Evolutionary conservation across 164 flowering plant species (phyloP).

Genomic region (Kalanchoe fedtschenkoi): DNA sequence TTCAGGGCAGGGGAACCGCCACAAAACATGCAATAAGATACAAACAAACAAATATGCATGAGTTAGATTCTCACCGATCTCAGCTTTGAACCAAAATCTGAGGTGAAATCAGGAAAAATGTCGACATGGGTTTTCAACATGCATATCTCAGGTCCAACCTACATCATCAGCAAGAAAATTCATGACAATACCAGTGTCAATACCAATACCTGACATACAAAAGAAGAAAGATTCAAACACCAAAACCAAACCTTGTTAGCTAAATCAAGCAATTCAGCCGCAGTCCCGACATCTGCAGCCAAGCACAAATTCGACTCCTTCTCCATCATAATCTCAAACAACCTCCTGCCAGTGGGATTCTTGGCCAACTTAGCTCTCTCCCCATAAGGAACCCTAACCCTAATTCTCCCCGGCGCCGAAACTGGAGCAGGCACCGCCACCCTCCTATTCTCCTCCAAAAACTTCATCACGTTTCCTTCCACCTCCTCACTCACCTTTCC

Average conservation of each 20-base stretch:
- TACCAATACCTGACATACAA: neutral
- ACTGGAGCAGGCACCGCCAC: constrained; percentile 38
- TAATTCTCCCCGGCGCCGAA: constrained; percentile 8
- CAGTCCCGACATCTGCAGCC: constrained; percentile 83
- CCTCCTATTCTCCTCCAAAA: constrained; percentile 61
- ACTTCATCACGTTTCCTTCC: constrained; percentile 31
- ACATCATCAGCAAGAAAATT: constrained; percentile 11
- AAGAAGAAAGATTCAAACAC: neutral
- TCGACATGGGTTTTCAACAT: constrained; percentile 93
- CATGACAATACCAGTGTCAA: neutral
- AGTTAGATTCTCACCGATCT: constrained; percentile 43
- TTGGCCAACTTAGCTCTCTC: constrained; percentile 62
- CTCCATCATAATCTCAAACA: constrained; percentile 71
- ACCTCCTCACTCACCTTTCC: constrained; percentile 67
- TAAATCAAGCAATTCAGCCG: constrained; percentile 57
- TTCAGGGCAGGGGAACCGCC: neutral
- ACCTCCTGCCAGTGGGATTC: constrained; percentile 69
- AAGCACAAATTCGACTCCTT: constrained; percentile 82
- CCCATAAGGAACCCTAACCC: constrained; percentile 25
- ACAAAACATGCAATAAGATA: neutral
- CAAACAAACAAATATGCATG: neutral
- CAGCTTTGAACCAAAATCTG: constrained; percentile 84
- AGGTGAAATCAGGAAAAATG: constrained; percentile 86
- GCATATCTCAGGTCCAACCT: constrained; percentile 97
- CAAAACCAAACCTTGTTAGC: constrained; percentile 57